These are phyloP conservation scores for Ustilago esculenta DNA, from an alignment of 1,284 basidiomycete species.

Conservation along the genomic window DNA sequence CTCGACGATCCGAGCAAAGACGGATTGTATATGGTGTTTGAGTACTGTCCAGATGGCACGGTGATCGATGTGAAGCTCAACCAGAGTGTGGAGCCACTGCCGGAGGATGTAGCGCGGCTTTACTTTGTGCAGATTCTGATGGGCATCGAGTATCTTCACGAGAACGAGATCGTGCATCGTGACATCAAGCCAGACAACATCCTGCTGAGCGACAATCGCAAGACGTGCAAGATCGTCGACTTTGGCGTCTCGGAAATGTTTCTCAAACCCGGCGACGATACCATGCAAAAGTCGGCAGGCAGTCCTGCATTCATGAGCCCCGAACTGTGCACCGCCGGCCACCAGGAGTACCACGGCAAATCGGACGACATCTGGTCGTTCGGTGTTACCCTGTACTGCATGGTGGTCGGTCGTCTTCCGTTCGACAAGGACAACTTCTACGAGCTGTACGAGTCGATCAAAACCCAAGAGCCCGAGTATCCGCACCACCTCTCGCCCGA, in stretches of 20 bases:
- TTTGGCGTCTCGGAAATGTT: conserved; percentile 74
- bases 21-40: conserved; percentile 70
- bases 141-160: conserved; percentile 71
- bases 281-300: conserved; percentile 69
- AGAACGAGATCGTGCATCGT: conserved; percentile 71
- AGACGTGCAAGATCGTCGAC: conserved; percentile 72
- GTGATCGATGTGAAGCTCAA: conserved; percentile 69
- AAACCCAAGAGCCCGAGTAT: conserved; percentile 64
- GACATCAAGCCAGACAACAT: conserved; percentile 73
- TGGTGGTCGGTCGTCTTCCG: conserved; percentile 71
- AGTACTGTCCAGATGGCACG: conserved; percentile 68
- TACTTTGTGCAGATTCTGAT: conserved; percentile 72
- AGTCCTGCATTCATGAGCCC: conserved; percentile 73
- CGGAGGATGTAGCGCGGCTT: conserved; percentile 67
- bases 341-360: conserved; percentile 68
- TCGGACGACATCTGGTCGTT: conserved; percentile 72
- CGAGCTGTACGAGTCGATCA: conserved; percentile 70
- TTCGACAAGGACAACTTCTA: conserved; percentile 70
- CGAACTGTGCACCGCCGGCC: conserved; percentile 67
- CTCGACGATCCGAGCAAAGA: conserved; percentile 72
- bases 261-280: conserved; percentile 68
- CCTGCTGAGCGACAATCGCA: conserved; percentile 69
- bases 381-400: conserved; percentile 72
- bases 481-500: conserved; percentile 48
- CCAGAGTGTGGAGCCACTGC: conserved; percentile 55